phyloP scores from a whole-genome alignment of 2,329 filamentous ascomycete species.

The Blastomyces gilchristii region DNA sequence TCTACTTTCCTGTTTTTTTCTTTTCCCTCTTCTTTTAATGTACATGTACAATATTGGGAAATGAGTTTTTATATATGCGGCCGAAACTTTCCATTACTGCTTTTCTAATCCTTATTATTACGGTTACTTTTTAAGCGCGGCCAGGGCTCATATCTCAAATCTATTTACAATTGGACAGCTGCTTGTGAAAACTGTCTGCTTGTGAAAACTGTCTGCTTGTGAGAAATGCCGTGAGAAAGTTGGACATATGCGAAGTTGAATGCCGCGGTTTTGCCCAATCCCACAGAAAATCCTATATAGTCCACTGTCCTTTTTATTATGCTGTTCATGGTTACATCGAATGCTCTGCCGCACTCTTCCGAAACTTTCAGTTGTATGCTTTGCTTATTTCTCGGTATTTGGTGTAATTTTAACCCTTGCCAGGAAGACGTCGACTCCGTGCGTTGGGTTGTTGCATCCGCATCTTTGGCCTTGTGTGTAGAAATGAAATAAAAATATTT shows the following conservation, averaged over 20 bases:
- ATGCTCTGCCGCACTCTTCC: neutral
- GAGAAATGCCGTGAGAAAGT: neutral
- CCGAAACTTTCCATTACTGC: neutral
- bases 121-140: neutral
- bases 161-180: neutral
- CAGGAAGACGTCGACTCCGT: neutral
- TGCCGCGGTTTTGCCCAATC: neutral
- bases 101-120: neutral
- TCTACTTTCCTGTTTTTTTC: neutral
- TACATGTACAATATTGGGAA: conserved; percentile 7
- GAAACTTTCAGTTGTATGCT: neutral
- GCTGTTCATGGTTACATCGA: neutral
- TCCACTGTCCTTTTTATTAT: neutral
- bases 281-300: neutral
- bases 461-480: neutral
- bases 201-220: neutral
- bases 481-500: neutral
- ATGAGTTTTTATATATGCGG: neutral
- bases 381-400: neutral
- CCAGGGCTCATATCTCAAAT: neutral
- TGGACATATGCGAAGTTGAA: neutral
- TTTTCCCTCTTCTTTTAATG: neutral
- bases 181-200: neutral
- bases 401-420: neutral
- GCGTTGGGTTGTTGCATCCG: too few species aligned